Conservation (phyloP, 2,329 filamentous ascomycete genomes). For the Cercospora sesami region DNA sequence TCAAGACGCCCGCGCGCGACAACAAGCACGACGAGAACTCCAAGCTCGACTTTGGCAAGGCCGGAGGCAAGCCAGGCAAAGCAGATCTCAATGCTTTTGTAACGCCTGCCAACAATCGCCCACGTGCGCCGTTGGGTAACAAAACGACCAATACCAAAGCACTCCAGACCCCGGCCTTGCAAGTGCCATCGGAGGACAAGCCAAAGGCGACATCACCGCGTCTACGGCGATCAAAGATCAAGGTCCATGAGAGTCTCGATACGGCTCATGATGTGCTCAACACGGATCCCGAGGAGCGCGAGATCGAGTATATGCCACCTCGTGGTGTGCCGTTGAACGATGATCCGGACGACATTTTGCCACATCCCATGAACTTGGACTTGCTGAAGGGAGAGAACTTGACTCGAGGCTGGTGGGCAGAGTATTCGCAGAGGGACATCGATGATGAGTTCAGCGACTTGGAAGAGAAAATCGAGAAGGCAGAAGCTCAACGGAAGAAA, state of each 20-base stretch:
- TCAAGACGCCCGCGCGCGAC: conserved; percentile 71
- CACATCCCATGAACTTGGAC: conserved; percentile 32
- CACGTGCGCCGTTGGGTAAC: conserved; percentile 79
- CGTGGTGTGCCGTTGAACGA: conserved; percentile 54
- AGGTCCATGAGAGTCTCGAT: conserved; percentile 58
- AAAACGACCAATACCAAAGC: conserved; percentile 96
- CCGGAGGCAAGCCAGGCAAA: conserved; percentile 55
- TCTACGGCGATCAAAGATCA: conserved; percentile 55
- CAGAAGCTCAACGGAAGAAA: conserved; percentile 28
- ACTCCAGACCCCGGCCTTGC: conserved; percentile 60
- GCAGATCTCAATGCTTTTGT: conserved; percentile 67
- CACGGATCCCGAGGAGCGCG: conserved; percentile 57
- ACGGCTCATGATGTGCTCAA: conserved; percentile 25
- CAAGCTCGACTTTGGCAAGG: conserved; percentile 59
- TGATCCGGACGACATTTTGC: conserved; percentile 36
- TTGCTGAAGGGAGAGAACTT: conserved; percentile 55
- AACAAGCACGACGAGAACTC: conserved; percentile 84
- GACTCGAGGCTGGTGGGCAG: conserved; percentile 52
- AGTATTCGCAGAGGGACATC: conserved; percentile 64
- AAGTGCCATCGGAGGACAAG: conserved; percentile 52
- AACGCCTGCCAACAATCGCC: conserved; percentile 77
- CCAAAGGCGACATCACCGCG: conserved; percentile 60
- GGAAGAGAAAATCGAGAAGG: conserved; percentile 54
- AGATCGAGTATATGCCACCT: conserved; percentile 88
- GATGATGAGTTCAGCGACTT: conserved; percentile 63